Evolutionary conservation across 2,329 filamentous ascomycete genomes (phyloP), one percentile per base, ranked within the genome.

Genomic region (Microdochium bolleyi): DNA sequence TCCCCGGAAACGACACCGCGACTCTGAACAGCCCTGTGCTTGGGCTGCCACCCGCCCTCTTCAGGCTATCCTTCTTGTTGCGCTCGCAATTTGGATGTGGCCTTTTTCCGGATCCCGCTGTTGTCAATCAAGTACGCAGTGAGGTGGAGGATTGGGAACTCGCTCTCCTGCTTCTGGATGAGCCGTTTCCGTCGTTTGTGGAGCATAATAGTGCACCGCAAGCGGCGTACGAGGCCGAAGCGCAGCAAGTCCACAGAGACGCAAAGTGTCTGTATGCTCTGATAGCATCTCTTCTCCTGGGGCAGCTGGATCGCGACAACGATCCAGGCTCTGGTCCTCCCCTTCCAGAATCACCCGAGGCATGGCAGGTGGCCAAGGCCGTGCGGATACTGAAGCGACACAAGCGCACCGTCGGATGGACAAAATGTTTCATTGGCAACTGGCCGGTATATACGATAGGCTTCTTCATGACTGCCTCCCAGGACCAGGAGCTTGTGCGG

Each of bases 351-450:
- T n/a, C 37, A 16, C 8, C 11, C 7, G 16, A n/a, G 5, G 13
- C 37, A 41, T 41, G 37, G 37, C 9, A 41, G 37, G 37, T 41
- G 7, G 19, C 8, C 8, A 41, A 19, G 16, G 37, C 37, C 7
- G 16, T 41, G 5, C 7, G 27, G 10, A 58, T 63, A 3, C 51
- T 63, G 1, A 32, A 48, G 10, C 34, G 51, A 4, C 53, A 62
- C 2, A 49, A 32, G 30, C 5, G 50, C 1, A 56, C 58, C 11
- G 49, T 51, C 1, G 56, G 51, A 3, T 63, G 61, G 61, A 54
- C 59, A 2, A 57, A 51, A 1, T 63, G 62, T 25, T 69, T 60
- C 19, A 59, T 66, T 1, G 60, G 62, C 0, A 60, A 58, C n/a
- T 64, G 61, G 55, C 57, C 60, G 3, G 55, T 58, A 1, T 62